Base-by-base conservation (phyloP, 2,329 filamentous ascomycete species). In the Penicillium sp. region DNA sequence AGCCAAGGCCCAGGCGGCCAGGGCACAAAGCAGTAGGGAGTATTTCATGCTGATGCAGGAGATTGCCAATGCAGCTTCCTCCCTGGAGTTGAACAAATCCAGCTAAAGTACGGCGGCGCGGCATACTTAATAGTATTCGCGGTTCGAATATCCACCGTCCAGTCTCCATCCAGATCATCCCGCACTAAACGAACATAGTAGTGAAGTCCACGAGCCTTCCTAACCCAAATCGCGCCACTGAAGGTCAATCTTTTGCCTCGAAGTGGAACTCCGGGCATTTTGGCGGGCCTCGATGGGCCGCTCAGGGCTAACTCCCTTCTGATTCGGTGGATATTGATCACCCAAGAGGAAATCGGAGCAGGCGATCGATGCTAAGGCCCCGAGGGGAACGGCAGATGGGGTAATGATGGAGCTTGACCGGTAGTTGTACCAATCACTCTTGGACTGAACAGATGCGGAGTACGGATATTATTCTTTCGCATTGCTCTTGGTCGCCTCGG, bases 21-120 rank as follows among this genome's bases (percentile, higher is more conserved):
- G 52, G 16, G 58, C 59, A 16, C 64, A 44, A 27, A 67, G 40
- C 14, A 66, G 7, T 38, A 56, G 31, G 31, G 57, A 60, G 40
- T 57, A 62, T 64, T 67, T 67, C 19, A 28, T 55, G 18, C 36
- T 36, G 18, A 16, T 12, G 29, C 12, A 29, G 25, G 13, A 25
- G 25, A 29, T 22, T 13, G 7, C 27, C n/a, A 13, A 27, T 29
- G 29, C 34, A 30, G 33, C 25, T 38, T 29, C 10, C 42, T 14
- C 22, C 13, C 14, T 44, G 2, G 10, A 19, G 28, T 12, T 37
- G 25, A 19, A 28, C 28, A 10, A 13, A 22, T 10, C 31, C 13
- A 11, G 8, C 14, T 35, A 4, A 16, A 9, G 8, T 8, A 18
- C 10, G 13, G 25, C 42, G 16, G 16, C 22, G 22, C 19, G 13